Base-by-base conservation (phyloP, 306 rosid species). In the Begonia fuchsioides region DNA sequence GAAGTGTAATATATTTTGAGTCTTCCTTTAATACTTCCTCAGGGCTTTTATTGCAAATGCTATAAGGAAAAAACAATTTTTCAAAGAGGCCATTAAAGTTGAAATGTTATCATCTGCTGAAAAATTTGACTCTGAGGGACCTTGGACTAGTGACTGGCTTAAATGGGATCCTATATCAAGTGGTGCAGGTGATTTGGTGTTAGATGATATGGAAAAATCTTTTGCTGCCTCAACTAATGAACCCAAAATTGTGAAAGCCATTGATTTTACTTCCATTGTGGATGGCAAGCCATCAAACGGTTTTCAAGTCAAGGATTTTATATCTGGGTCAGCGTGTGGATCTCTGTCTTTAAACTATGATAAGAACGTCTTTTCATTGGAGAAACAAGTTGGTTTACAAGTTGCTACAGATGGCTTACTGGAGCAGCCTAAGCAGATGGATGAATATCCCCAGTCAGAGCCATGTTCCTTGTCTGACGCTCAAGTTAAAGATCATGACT, bases 101-200 rank as follows among this genome's bases (percentile, higher is more conserved):
- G 94, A 85, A 65, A 63, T 45, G 63, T 51, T 69, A 54, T 44
- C 92, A 54, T 61, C 87, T 19, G 62, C 67, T 68, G 71, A 53
- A 39, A 56, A 64, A 55, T 62, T 59, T 52, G 79, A 70, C 32
- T 44, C 58, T 16, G 59, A 68, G 40, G 79, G 81, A 65, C 72
- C 70, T 54, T 59, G 54, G 65, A 59, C 63, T 39, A 52, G 67
- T 11, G 86, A 88, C 52, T 62, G 61, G 68, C 63, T 75, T 12
- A 68, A 73, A 53, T 90, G 87, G 92, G 95, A 90, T 62, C 85
- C 95, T 43, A 55, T 81, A 62, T 76, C 95, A 59, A 79, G 83
- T 53, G 94, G 96, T 17, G 75, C 76, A 60, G 95, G 98, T 44
- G 95, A 90, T 67, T 67, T 90, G 62, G 52, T 63, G 49, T 66